phyloP scores from a whole-genome alignment of 768 basidiomycete species.

The Tremella mesenterica region DNA sequence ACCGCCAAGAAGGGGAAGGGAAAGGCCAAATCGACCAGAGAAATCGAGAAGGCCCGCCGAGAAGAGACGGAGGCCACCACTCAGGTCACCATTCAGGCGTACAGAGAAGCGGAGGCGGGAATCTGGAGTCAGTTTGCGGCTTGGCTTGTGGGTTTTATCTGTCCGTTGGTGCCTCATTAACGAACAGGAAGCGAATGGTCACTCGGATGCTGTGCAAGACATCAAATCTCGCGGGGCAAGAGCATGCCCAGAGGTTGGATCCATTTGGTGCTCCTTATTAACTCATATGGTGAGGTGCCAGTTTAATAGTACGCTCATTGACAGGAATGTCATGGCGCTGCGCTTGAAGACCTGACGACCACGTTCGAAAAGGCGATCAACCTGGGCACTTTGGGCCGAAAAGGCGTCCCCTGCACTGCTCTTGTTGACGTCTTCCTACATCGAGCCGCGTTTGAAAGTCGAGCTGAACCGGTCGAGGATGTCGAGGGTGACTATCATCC shows the following conservation, averaged over 20 bases:
- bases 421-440: constrained; percentile 15
- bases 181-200: too few species aligned
- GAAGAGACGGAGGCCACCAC: constrained; percentile 2
- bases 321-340: constrained; percentile 12
- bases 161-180: not conserved
- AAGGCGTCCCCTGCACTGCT: constrained; percentile 9
- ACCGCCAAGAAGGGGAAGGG: constrained; percentile 14
- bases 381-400: constrained; percentile 18
- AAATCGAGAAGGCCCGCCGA: not conserved
- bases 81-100: constrained; percentile 9
- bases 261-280: constrained; percentile 22
- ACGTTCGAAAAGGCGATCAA: constrained; percentile 19
- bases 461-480: constrained; percentile 5
- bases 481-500: constrained; percentile 10
- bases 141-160: constrained; percentile 25
- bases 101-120: constrained; percentile 30
- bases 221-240: constrained; percentile 15
- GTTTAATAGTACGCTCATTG: not conserved
- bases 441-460: constrained; percentile 18
- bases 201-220: too few species aligned
- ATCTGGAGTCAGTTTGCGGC: constrained; percentile 31
- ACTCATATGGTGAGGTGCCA: constrained; percentile 17
- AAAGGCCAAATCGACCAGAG: constrained; percentile 3
- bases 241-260: constrained; percentile 34
- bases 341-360: constrained; percentile 2